These are phyloP conservation scores for Fusarium odoratissimum DNA, from an alignment of 2,329 filamentous ascomycete genomes.

Conservation along the genomic window DNA sequence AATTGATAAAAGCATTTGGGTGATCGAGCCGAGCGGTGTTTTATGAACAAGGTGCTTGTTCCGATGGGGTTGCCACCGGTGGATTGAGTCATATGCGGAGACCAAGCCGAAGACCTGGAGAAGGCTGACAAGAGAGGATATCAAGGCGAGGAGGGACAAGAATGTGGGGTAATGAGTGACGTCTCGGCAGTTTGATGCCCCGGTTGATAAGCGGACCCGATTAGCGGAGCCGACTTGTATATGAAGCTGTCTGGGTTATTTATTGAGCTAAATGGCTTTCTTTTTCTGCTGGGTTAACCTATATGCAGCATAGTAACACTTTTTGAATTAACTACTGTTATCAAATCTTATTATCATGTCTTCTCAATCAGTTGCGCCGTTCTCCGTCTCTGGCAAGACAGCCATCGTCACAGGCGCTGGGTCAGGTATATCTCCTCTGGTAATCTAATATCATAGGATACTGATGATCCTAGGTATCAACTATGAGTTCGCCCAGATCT, in stretches of 20 bases:
- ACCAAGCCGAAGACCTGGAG: neutral
- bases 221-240: constrained; percentile 3
- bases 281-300: fast-evolving
- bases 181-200: neutral
- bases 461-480: constrained; percentile 22
- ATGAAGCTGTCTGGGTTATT: neutral
- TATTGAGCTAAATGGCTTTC: neutral
- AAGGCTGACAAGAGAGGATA: constrained; percentile 1
- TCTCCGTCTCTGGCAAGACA: constrained; percentile 38
- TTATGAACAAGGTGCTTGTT: neutral
- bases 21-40: neutral
- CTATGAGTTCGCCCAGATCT: constrained; percentile 56
- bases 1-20: neutral
- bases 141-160: constrained; percentile 21
- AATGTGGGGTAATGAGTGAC: constrained; percentile 34
- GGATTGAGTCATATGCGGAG: neutral
- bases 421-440: neutral
- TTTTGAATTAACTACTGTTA: neutral
- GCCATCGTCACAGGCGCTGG: constrained; percentile 39
- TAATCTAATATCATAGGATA: neutral
- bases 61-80: neutral
- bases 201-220: constrained; percentile 10
- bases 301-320: neutral
- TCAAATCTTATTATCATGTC: constrained; percentile 7
- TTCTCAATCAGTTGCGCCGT: neutral